Conservation (phyloP, 1,284 basidiomycete species). For the Malassezia pachydermatis region DNA sequence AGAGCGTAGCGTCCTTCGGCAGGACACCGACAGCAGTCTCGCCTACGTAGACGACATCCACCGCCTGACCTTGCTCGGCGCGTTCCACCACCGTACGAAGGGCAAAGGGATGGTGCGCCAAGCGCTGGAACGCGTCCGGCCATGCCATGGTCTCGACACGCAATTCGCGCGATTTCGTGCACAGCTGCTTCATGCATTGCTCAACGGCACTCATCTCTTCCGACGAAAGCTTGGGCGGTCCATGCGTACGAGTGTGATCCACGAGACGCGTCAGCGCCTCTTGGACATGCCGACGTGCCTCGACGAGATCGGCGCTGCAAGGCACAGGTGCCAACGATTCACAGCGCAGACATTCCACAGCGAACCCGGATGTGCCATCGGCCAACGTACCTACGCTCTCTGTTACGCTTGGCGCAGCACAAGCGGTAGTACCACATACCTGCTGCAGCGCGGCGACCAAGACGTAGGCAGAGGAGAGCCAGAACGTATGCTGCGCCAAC, state of each 20-base stretch:
- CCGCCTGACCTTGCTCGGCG: neutral
- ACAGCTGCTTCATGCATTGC: neutral
- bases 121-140: conserved; percentile 9
- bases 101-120: conserved; percentile 6
- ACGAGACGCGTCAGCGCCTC: conserved; percentile 3
- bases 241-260: neutral
- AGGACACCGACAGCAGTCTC: neutral
- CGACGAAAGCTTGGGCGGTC: neutral
- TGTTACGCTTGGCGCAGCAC: conserved; percentile 1
- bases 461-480: conserved; percentile 20
- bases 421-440: neutral
- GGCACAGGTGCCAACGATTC: neutral
- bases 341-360: conserved; percentile 9
- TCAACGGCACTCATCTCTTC: neutral
- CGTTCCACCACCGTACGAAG: neutral
- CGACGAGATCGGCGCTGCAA: neutral
- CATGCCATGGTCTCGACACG: neutral
- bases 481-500: conserved; percentile 17
- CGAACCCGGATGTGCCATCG: conserved; percentile 13
- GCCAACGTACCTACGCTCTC: neutral
- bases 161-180: neutral
- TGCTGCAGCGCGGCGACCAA: conserved; percentile 10
- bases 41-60: conserved; percentile 11
- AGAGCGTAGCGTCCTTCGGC: conserved; percentile 5
- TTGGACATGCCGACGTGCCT: neutral